These are phyloP conservation scores for Candida tibetensis DNA, from an alignment of 805 yeast species.

Conservation along the genomic window DNA sequence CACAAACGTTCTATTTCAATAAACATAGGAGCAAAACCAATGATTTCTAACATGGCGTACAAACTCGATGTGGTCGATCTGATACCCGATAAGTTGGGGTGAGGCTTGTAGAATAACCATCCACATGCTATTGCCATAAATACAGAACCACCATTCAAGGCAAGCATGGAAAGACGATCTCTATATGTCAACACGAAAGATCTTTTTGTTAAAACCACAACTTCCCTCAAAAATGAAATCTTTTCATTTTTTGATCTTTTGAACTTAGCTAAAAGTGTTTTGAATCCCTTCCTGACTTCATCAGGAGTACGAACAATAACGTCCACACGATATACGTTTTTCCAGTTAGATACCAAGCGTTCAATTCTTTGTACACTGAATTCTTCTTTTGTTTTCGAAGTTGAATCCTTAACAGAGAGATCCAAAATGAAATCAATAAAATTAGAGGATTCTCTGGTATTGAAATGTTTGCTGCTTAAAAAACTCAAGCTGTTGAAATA, in stretches of 20 bases:
- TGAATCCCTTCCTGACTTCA: constrained; percentile 3
- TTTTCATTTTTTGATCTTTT: constrained; percentile 12
- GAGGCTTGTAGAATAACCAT: constrained; percentile 24
- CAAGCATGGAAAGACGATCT: constrained; percentile 18
- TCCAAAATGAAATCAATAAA: constrained; percentile 14
- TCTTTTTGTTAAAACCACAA: constrained; percentile 18
- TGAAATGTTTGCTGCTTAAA: constrained; percentile 1
- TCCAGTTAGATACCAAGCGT: constrained; percentile 11
- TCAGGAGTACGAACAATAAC: neutral
- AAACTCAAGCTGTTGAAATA: constrained; percentile 13
- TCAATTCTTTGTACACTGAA: constrained; percentile 9
- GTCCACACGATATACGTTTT: constrained; percentile 1
- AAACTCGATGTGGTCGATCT: constrained; percentile 21
- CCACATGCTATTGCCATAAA: constrained; percentile 19
- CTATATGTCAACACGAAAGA: constrained; percentile 18
- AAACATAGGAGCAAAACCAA: constrained; percentile 25
- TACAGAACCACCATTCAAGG: constrained; percentile 20
- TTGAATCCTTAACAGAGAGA: constrained; percentile 12
- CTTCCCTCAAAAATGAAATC: constrained; percentile 19
- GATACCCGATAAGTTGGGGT: constrained; percentile 19
- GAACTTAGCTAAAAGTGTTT: constrained; percentile 8
- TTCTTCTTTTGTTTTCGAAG: constrained; percentile 10
- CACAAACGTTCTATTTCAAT: constrained; percentile 24
- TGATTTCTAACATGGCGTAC: constrained; percentile 21
- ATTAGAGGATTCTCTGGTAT: constrained; percentile 4